Conservation (phyloP, 1,284 basidiomycete species). For the Afroboletus lepidellus region DNA sequence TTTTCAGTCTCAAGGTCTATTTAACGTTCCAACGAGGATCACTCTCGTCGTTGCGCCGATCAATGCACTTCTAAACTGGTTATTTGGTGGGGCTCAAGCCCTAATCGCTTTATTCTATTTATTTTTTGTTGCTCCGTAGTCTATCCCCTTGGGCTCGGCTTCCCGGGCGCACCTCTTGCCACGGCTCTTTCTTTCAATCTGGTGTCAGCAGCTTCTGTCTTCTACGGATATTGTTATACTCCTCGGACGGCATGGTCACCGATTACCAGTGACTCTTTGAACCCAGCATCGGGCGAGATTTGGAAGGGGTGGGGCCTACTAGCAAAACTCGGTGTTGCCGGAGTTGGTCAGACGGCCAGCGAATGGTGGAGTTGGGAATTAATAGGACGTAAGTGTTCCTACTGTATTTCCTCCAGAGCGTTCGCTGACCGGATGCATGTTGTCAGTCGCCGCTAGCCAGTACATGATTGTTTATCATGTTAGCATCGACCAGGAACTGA, state of each 20-base stretch:
- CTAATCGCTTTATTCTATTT: conserved; percentile 4
- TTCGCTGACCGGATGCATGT: not conserved
- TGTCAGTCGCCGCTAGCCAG: conserved; percentile 58
- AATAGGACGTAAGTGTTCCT: conserved; percentile 46
- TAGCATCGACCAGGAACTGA: not conserved
- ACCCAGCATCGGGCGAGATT: conserved; percentile 64
- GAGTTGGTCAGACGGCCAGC: conserved; percentile 65
- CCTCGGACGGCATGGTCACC: conserved; percentile 71
- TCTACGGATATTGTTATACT: conserved; percentile 71
- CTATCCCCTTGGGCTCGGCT: conserved; percentile 80
- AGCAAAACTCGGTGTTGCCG: conserved; percentile 74
- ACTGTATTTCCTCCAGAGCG: not conserved
- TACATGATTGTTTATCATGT: conserved; percentile 25
- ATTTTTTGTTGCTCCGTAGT: conserved; percentile 51
- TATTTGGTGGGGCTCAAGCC: conserved; percentile 56
- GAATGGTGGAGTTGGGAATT: conserved; percentile 96
- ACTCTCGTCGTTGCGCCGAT: conserved; percentile 84
- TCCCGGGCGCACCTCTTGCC: conserved; percentile 90
- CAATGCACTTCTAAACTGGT: conserved; percentile 83
- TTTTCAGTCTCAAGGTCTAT: conserved; percentile 88
- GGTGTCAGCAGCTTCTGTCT: conserved; percentile 64
- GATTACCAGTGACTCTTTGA: conserved; percentile 36
- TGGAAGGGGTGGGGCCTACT: conserved; percentile 76
- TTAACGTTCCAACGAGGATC: conserved; percentile 85
- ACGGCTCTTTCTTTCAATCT: conserved; percentile 90